phyloP scores from a whole-genome alignment of 257 asterid genomes.

The Solanum sejunctum region DNA sequence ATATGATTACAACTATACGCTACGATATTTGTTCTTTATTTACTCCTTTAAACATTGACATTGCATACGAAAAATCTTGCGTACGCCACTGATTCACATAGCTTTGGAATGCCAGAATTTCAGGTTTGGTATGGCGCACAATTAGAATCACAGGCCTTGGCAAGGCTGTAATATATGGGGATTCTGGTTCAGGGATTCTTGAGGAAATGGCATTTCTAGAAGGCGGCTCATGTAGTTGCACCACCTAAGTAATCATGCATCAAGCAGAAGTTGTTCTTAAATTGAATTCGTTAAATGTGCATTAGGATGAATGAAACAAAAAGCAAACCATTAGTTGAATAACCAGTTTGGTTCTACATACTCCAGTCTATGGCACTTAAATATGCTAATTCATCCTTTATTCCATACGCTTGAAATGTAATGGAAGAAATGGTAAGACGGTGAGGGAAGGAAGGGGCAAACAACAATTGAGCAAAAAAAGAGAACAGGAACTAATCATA shows the following conservation, averaged over 20 bases:
- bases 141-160: neutral
- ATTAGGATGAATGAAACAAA: neutral
- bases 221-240: slow-evolving; percentile 5
- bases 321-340: neutral
- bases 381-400: neutral
- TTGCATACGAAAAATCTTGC: neutral
- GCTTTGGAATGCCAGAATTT: slow-evolving; percentile 14
- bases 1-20: neutral
- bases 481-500: neutral
- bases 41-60: neutral
- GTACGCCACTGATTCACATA: neutral
- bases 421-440: neutral
- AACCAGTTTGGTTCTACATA: neutral
- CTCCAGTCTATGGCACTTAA: neutral
- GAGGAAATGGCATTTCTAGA: neutral
- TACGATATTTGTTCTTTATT: neutral
- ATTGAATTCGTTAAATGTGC: neutral
- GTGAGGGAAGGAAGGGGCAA: neutral
- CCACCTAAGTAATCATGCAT: slow-evolving; percentile 3
- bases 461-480: neutral
- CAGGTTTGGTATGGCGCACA: slow-evolving; percentile 5
- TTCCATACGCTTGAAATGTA: neutral
- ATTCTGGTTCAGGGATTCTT: neutral
- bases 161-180: neutral
- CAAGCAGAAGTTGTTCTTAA: neutral